Evolutionary conservation across 1,284 basidiomycete genomes (phyloP), one percentile per base, ranked within the genome.

Genomic region (Malassezia sp.): DNA sequence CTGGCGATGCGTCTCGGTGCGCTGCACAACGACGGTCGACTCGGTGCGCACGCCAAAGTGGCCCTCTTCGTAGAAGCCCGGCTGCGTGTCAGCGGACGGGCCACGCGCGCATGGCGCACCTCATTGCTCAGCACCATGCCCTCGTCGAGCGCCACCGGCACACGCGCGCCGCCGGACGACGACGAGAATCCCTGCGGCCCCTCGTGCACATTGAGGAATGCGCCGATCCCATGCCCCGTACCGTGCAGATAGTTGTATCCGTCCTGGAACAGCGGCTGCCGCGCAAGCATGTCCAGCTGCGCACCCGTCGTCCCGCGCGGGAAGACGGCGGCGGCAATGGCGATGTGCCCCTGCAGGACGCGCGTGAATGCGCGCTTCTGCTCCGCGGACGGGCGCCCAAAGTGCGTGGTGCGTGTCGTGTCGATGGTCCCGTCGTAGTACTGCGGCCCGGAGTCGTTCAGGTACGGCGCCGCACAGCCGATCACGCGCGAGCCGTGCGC

Each of bases 391-490:
- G 65, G 63, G 12, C 53, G 52, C 8, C 63, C 63, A 53, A 67
- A 67, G 46, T 67, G 65, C 27, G 62, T 52, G 0, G 65, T 67
- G 7, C 65, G 53, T 4, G 64, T 67, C 35, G 58, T 61, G 36
- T 67, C 65, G 40, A 66, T 67, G 14, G 65, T 67, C 17, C 65
- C 65, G 45, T 67, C 61, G 29, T 56, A 50, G 30, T 64, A 66
- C 50, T 67, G 63, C 2, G 52, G 59, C 4, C 65, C 65, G 21
- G 57, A 57, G 35, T 67, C 65, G 39, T 59, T 63, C 30, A 67
- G 49, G 43, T 62, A 67, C 9, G 65, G 65, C 18, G 61, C 54
- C 32, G 52, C 36, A 6, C 55, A 45, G 28, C 62, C 61, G 30
- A 67, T 61, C n/a, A 65, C 36, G 1, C 50, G 51, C 33, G 56